Percentiles rank a stretch among this genome's conserved stretches.
phyloP scores from a whole-genome alignment of 2,329 filamentous ascomycete genomes.

The Fusarium albosuccineum region DNA sequence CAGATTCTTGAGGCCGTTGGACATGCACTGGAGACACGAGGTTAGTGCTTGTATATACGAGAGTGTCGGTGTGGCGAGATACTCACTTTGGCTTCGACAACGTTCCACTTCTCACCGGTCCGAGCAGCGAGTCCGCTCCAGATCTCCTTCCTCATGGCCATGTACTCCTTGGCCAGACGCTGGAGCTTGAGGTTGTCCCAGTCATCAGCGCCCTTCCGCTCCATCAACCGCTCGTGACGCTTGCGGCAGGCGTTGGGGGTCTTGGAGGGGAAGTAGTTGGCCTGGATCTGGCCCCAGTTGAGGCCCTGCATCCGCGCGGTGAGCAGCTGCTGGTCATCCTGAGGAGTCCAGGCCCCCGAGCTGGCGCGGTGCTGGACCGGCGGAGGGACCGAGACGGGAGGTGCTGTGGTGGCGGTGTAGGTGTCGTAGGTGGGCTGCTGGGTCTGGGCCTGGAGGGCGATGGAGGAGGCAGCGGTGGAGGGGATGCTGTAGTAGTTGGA shows the following conservation, averaged over 20 bases:
- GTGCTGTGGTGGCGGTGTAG: constrained; percentile 53
- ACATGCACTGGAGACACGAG: constrained; percentile 75
- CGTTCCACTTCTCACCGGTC: constrained; percentile 87
- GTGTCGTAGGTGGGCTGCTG: constrained; percentile 55
- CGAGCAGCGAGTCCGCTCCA: constrained; percentile 80
- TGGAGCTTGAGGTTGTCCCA: constrained; percentile 85
- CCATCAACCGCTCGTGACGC: constrained; percentile 86
- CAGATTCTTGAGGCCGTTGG: constrained; percentile 85
- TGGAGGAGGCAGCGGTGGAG: constrained; percentile 49
- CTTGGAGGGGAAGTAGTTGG: constrained; percentile 81
- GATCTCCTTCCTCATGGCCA: constrained; percentile 82
- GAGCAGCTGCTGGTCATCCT: constrained; percentile 81
- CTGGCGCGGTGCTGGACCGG: constrained; percentile 68
- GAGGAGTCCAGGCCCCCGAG: constrained; percentile 77
- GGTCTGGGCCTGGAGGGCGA: constrained; percentile 50
- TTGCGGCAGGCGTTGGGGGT: constrained; percentile 88
- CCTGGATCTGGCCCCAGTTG: constrained; percentile 87
- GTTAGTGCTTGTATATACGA: constrained; percentile 14
- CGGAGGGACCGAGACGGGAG: constrained; percentile 51
- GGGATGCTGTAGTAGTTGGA: constrained; percentile 57
- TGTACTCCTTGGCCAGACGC: constrained; percentile 81
- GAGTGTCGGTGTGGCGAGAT: fast-evolving
- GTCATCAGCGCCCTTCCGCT: constrained; percentile 79
- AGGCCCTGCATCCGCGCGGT: constrained; percentile 78
- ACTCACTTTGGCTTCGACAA: constrained; percentile 72